These are phyloP conservation scores for Ustulina deusta DNA, from an alignment of 2,329 filamentous ascomycete species.

Conservation along the genomic window DNA sequence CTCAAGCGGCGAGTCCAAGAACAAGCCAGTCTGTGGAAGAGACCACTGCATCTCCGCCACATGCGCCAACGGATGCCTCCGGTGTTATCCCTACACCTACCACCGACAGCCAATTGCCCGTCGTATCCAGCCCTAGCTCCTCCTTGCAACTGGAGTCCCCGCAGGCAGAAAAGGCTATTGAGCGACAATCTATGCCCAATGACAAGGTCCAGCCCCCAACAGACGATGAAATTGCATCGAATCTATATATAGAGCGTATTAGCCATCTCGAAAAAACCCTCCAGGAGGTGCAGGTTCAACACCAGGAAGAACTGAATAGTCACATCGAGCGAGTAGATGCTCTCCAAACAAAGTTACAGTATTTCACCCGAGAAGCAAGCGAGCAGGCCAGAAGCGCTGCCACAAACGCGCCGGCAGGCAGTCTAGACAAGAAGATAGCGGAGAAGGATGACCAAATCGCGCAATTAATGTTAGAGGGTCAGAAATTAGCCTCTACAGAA, in stretches of 20 bases:
- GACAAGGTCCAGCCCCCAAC: neutral
- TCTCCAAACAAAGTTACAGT: slow-evolving; percentile 89
- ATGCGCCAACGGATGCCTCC: slow-evolving; percentile 8
- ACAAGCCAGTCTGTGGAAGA: slow-evolving; percentile 43
- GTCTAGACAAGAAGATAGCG: slow-evolving; percentile 80
- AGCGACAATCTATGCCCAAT: slow-evolving; percentile 10
- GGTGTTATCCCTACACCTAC: slow-evolving; percentile 12
- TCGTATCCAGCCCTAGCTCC: slow-evolving; percentile 32
- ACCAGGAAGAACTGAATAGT: slow-evolving; percentile 84
- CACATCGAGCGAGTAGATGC: slow-evolving; percentile 93
- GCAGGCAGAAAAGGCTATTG: slow-evolving; percentile 2
- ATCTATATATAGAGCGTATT: slow-evolving; percentile 57
- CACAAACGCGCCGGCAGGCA: slow-evolving; percentile 71
- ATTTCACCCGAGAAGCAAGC: slow-evolving; percentile 82
- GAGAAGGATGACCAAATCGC: slow-evolving; percentile 94
- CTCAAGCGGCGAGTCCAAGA: slow-evolving; percentile 36
- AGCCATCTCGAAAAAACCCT: slow-evolving; percentile 54
- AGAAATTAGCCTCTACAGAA: slow-evolving; percentile 86
- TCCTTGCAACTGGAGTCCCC: slow-evolving; percentile 40
- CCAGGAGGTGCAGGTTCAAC: slow-evolving; percentile 61
- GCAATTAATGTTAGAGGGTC: slow-evolving; percentile 89
- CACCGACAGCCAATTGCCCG: slow-evolving; percentile 6
- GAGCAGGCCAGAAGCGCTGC: slow-evolving; percentile 79
- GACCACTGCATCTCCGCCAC: slow-evolving; percentile 9
- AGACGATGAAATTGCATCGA: slow-evolving; percentile 41